Evolutionary conservation across 2,329 filamentous ascomycete species (phyloP).

Genomic region (Ascochyta rabiei): DNA sequence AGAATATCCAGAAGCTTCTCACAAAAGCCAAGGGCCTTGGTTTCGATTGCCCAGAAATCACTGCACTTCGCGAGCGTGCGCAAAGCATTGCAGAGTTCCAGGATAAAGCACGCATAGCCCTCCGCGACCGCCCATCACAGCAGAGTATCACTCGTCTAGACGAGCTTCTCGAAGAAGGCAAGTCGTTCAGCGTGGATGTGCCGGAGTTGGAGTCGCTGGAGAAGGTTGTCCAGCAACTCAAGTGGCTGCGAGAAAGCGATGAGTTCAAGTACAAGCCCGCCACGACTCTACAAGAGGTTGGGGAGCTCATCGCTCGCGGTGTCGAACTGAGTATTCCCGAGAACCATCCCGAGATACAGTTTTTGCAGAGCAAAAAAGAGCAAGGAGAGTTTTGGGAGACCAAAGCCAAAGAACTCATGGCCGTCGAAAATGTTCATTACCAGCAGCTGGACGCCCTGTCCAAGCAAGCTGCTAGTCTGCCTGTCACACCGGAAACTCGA

Average conservation of each 20-base stretch:
- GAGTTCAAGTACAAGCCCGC: constrained; percentile 64
- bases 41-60: constrained; percentile 93
- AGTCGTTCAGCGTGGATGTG: constrained; percentile 88
- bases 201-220: constrained; percentile 85
- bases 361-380: constrained; percentile 75
- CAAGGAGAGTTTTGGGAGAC: constrained; percentile 88
- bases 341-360: constrained; percentile 78
- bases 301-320: constrained; percentile 77
- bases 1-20: constrained; percentile 85
- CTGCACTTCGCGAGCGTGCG: constrained; percentile 81
- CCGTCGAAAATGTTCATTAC: constrained; percentile 90
- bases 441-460: constrained; percentile 92
- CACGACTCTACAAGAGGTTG: constrained; percentile 78
- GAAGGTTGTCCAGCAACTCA: constrained; percentile 79
- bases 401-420: constrained; percentile 90
- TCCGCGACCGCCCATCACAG: constrained; percentile 61
- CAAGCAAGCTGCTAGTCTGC: constrained; percentile 77
- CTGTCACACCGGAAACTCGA: constrained; percentile 82
- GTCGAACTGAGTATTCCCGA: constrained; percentile 76
- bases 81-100: constrained; percentile 86
- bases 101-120: constrained; percentile 71
- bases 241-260: constrained; percentile 83
- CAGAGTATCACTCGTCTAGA: constrained; percentile 76
- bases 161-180: constrained; percentile 87
- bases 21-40: constrained; percentile 82